A percentile compares a stretch with the other conserved stretches of the same genome.
These are phyloP conservation scores for Styphnolobium japonicum DNA, from an alignment of 306 rosid species.

Conservation along the genomic window DNA sequence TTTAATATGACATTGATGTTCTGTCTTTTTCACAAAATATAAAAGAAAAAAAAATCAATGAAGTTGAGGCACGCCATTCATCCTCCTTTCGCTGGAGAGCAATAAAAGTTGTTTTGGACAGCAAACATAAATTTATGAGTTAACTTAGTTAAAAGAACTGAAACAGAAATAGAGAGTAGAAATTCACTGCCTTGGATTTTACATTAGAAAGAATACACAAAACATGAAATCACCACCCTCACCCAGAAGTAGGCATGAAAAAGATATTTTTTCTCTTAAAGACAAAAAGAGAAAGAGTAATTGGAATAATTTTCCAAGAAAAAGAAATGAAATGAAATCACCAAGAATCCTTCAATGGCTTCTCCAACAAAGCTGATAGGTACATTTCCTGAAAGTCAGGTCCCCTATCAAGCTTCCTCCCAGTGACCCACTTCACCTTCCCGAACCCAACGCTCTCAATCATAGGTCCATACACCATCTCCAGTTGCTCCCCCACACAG, in stretches of 20 bases:
- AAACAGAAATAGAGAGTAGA: neutral
- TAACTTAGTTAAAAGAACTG: neutral
- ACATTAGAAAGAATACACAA: neutral
- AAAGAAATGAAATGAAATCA: neutral
- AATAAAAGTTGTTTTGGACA: too few relatives aligned
- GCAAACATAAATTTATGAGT: too few relatives aligned
- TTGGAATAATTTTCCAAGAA: neutral
- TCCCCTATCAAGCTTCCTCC: conserved; percentile 43
- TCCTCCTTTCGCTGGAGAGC: too few relatives aligned
- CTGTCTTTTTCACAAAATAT: too few relatives aligned
- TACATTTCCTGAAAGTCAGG: conserved; percentile 38
- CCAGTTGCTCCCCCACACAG: conserved; percentile 37
- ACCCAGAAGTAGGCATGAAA: neutral
- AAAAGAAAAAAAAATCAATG: too few relatives aligned
- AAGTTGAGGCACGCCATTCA: too few relatives aligned
- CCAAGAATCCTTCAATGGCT: conserved; percentile 41
- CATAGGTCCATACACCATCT: conserved; percentile 38
- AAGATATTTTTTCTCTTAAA: too few relatives aligned
- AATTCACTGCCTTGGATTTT: neutral
- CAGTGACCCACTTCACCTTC: conserved; percentile 46
- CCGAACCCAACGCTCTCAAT: conserved; percentile 45
- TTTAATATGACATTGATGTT: too few relatives aligned
- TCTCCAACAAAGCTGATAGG: conserved; percentile 50
- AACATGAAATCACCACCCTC: neutral
- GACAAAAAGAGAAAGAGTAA: too few relatives aligned